Conservation (phyloP, 2,329 filamentous ascomycete species). For the Fusarium sp. region DNA sequence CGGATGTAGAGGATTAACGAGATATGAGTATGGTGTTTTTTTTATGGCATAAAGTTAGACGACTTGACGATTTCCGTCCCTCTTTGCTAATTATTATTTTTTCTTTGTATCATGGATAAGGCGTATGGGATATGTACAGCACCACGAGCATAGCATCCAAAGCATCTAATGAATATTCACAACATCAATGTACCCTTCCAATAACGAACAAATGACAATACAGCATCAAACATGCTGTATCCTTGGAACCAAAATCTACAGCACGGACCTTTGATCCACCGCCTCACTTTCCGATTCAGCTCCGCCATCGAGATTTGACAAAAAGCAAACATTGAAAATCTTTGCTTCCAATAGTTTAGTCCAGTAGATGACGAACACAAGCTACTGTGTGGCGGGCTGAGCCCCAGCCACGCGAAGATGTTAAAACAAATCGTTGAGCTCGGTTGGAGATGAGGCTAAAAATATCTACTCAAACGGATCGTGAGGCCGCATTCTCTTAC, state of each 20-base stretch:
- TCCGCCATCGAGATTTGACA: not conserved
- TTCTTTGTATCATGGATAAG: not conserved
- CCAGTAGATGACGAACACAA: not conserved
- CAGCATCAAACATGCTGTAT: not conserved
- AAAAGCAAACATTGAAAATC: slow-evolving; percentile 5
- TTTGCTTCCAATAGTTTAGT: not conserved
- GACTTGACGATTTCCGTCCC: slow-evolving; percentile 11
- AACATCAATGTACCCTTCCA: not conserved
- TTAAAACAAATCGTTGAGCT: not conserved
- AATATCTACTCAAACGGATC: not conserved
- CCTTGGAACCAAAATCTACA: not conserved
- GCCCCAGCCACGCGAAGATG: not conserved
- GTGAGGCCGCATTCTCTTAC: not conserved
- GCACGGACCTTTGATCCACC: not conserved
- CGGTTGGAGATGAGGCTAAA: not conserved
- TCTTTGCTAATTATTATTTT: slow-evolving; percentile 14
- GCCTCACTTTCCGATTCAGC: slow-evolving; percentile 4
- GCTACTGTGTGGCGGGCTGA: not conserved
- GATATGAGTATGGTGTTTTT: slow-evolving; percentile 28
- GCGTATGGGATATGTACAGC: not conserved
- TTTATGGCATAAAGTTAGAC: not conserved
- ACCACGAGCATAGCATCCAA: not conserved
- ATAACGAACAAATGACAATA: not conserved
- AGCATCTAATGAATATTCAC: not conserved
- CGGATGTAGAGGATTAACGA: slow-evolving; percentile 36